Conservation (phyloP, 768 basidiomycete genomes). For the Boletus coccyginus region DNA sequence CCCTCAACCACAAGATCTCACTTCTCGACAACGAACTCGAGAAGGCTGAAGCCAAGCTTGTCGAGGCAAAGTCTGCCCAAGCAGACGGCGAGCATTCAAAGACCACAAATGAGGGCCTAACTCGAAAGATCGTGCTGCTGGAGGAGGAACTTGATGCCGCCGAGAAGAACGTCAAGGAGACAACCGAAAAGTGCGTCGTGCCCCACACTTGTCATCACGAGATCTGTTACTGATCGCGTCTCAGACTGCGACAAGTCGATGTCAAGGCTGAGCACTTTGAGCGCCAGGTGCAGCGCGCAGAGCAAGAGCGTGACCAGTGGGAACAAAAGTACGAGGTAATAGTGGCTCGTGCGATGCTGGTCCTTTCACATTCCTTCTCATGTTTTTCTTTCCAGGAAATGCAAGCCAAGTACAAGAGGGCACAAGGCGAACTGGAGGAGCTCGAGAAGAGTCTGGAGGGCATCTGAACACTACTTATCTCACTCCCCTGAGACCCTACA, state of each 20-base stretch:
- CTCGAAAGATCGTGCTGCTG: conserved; percentile 83
- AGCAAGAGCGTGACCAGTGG: conserved; percentile 90
- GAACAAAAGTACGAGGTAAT: conserved; percentile 92
- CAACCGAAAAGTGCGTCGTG: conserved; percentile 84
- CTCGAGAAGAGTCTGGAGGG: conserved; percentile 74
- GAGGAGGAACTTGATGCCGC: conserved; percentile 95
- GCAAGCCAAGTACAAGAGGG: conserved; percentile 62
- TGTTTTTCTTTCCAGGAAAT: conserved; percentile 53
- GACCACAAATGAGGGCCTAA: conserved; percentile 68
- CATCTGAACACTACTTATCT: conserved; percentile 40
- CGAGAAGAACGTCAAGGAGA: conserved; percentile 96
- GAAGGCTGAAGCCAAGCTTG: conserved; percentile 63
- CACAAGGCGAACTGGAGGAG: conserved; percentile 82
- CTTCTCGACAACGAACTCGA: conserved; percentile 67
- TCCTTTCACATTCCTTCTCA: conserved; percentile 1
- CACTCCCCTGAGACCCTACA: conserved; percentile 1
- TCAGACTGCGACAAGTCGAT: conserved; percentile 90
- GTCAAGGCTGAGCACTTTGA: conserved; percentile 99
- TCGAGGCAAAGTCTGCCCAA: conserved; percentile 59
- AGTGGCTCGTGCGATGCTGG: conserved; percentile 19
- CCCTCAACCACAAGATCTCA: conserved; percentile 69
- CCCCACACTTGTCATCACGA: conserved; percentile 10
- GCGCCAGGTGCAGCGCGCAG: conserved; percentile 79
- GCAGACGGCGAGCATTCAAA: conserved; percentile 70
- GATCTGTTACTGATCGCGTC: conserved; percentile 19